Conservation (phyloP, 331 rosid species). For the Stylosanthes scabra region DNA sequence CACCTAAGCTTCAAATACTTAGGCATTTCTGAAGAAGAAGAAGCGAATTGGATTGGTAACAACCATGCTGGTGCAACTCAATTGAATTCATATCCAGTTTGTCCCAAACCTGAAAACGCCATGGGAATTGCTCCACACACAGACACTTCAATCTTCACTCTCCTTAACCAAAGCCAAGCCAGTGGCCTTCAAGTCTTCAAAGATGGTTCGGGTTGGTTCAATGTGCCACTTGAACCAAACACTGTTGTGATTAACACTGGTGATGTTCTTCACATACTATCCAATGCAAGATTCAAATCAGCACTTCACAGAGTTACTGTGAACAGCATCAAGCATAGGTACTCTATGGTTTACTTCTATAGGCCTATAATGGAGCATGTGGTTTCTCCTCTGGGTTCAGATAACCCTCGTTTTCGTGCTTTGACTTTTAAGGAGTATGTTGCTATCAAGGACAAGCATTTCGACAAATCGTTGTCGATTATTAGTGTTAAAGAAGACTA, state of each 20-base stretch:
- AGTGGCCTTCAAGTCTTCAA: constrained; percentile 71
- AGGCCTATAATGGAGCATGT: constrained; percentile 53
- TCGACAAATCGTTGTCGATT: constrained; percentile 52
- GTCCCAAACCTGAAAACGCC: constrained; percentile 75
- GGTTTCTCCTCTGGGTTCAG: constrained; percentile 47
- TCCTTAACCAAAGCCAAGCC: constrained; percentile 65
- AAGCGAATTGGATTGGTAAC: constrained; percentile 46
- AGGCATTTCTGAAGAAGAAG: constrained; percentile 36
- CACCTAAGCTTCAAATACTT: constrained; percentile 44
- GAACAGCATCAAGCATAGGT: constrained; percentile 44
- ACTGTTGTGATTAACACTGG: constrained; percentile 68
- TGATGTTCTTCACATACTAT: constrained; percentile 71
- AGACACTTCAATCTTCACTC: constrained; percentile 75
- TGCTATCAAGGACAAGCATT: constrained; percentile 54
- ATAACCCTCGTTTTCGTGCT: constrained; percentile 47
- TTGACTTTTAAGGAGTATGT: constrained; percentile 61
- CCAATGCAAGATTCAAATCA: constrained; percentile 56
- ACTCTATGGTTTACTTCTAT: constrained; percentile 72
- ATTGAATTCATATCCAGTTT: constrained; percentile 73
- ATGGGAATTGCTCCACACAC: constrained; percentile 89
- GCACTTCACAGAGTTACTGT: constrained; percentile 69
- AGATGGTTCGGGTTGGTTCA: constrained; percentile 63
- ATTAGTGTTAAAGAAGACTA: constrained; percentile 18
- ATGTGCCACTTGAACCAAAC: constrained; percentile 49
- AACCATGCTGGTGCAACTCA: constrained; percentile 50